These are phyloP conservation scores for Mucor plumbeus DNA, from an alignment of 371 early-diverging fungal species.

Conservation along the genomic window DNA sequence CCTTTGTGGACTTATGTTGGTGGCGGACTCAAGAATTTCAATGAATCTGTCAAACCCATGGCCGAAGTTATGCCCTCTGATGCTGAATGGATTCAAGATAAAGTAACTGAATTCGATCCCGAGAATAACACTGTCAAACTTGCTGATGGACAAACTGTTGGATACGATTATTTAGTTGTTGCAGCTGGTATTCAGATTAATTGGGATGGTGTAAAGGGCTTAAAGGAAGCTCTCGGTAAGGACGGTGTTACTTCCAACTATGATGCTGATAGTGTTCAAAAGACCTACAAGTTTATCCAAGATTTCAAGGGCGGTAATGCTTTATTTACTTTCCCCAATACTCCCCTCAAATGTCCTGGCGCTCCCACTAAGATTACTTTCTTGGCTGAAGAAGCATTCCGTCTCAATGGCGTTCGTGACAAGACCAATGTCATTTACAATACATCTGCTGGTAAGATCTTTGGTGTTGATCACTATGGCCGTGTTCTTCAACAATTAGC, in stretches of 20 bases:
- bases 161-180: conserved; percentile 88
- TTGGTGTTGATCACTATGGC: conserved; percentile 89
- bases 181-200: conserved; percentile 86
- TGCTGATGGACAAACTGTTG: conserved; percentile 68
- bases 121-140: conserved; percentile 70
- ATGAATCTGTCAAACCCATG: conserved; percentile 72
- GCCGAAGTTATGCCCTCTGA: conserved; percentile 70
- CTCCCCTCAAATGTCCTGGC: conserved; percentile 92
- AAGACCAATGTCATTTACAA: conserved; percentile 76
- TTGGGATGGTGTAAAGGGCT: conserved; percentile 81
- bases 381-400: conserved; percentile 85
- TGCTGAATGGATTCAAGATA: conserved; percentile 80
- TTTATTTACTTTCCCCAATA: conserved; percentile 88
- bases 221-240: conserved; percentile 78
- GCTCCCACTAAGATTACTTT: conserved; percentile 93
- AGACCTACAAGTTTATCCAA: conserved; percentile 76
- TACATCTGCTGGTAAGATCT: conserved; percentile 83
- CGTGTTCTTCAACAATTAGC: conserved; percentile 69
- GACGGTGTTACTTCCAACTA: conserved; percentile 88
- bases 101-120: conserved; percentile 73
- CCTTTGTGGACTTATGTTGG: conserved; percentile 92
- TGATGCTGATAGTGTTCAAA: conserved; percentile 73
- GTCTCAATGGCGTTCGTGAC: conserved; percentile 70
- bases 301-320: conserved; percentile 84
- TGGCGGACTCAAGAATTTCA: conserved; percentile 81